Base-by-base conservation (phyloP, 73 alveolate species). In the Durusdinium trenchii region DNA sequence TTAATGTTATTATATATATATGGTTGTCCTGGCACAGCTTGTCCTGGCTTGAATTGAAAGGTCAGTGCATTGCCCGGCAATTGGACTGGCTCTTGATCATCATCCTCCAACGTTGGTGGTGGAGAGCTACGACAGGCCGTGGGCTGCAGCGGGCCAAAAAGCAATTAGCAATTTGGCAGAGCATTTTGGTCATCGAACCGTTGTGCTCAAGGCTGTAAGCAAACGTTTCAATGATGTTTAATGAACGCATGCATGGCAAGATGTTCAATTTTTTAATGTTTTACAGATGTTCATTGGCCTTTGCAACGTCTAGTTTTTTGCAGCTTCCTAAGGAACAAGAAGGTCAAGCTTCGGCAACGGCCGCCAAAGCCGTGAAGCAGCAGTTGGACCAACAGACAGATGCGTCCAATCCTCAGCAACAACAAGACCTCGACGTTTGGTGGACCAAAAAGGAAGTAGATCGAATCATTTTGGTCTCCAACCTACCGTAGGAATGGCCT, bases 61-160 rank as follows among this genome's bases (percentile, higher is more conserved):
- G 94, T 52, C 94, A 51, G 18, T 84, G 94, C 78, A 20, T 84
- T 26, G 94, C 94, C 10, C 51, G 94, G 76, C 94, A 51, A 7
- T 84, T 51, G 12, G 76, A 84, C 20, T 84, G 94, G 94, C 76
- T 84, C 54, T 36, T 51, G 75, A 50, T 84, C 40, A 51, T 75
- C 73, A 84, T 84, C 52, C 94, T 84, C 52, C 94, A 62, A 18
- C 94, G 94, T 75, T 84, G 94, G 94, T 50, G 75, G 52, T 84
- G 75, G 73, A 14, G 52, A 3, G 76, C 94, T 62, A 81, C 91
- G 12, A 35, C 73, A 0, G 94, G 94, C 54, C 94, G 94, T 7
- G 94, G 94, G 10, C 32, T 84, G 12, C 94, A 84, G 40, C 94
- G 94, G 36, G 94, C 94, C 75, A 84, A 51, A 36, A 75, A 84